Percentiles rank a stretch among this genome's conserved stretches.
Evolutionary conservation across 2,329 filamentous ascomycete genomes (phyloP).

Genomic region (Calonectria multiphialidica): DNA sequence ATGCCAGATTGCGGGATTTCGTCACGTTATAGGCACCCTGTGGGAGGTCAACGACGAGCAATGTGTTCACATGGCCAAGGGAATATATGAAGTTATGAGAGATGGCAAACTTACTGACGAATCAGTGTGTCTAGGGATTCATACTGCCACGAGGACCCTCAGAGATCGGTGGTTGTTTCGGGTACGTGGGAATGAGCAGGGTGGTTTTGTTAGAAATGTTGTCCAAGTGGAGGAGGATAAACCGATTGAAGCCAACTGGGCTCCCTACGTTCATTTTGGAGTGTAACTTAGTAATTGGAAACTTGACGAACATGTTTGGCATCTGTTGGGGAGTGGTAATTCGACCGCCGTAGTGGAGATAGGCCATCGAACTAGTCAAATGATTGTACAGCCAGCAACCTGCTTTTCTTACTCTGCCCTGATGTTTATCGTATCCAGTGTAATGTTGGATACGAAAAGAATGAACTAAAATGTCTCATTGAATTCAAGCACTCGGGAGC

Average conservation of each 20-base stretch:
- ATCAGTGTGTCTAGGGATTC: background rate
- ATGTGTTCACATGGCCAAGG: background rate
- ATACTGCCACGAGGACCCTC: background rate
- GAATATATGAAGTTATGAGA: background rate
- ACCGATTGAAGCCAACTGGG: background rate
- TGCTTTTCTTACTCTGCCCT: too few relatives aligned
- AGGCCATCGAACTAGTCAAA: too few relatives aligned
- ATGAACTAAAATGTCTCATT: too few relatives aligned
- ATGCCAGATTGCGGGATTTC: background rate
- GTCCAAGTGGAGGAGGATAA: background rate
- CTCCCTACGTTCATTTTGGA: background rate
- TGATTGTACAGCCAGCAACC: too few relatives aligned
- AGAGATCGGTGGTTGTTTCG: background rate
- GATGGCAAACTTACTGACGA: background rate
- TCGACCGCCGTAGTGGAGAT: too few relatives aligned
- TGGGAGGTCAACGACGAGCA: background rate
- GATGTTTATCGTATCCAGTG: too few relatives aligned
- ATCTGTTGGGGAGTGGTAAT: too few relatives aligned
- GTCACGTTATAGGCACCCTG: background rate
- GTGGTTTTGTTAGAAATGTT: background rate
- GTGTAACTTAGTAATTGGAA: too few relatives aligned
- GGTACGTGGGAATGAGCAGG: background rate
- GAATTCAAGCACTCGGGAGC: too few relatives aligned
- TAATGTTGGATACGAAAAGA: too few relatives aligned
- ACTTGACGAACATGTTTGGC: too few relatives aligned